Conservation (phyloP, 306 rosid species). For the Gleditsia sinensis region DNA sequence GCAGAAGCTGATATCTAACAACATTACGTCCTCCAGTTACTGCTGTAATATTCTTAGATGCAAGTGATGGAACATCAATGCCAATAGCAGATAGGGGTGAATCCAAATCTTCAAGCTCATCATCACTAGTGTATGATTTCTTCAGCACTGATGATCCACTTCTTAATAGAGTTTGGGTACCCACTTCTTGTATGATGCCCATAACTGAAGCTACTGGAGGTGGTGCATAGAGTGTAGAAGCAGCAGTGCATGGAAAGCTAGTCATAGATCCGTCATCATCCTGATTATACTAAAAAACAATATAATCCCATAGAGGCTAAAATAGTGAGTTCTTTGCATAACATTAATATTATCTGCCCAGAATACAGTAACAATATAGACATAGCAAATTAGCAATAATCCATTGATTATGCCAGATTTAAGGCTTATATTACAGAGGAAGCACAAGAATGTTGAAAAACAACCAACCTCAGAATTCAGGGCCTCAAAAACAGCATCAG, state of each 20-base stretch:
- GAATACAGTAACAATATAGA: background rate
- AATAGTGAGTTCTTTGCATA: background rate
- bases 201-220: conserved; percentile 58
- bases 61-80: conserved; percentile 48
- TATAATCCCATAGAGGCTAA: conserved; percentile 12
- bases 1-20: conserved; percentile 68
- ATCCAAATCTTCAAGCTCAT: conserved; percentile 88
- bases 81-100: conserved; percentile 68
- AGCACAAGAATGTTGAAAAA: conserved; percentile 1
- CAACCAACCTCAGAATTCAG: conserved; percentile 67
- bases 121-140: conserved; percentile 77
- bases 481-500: conserved; percentile 61
- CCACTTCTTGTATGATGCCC: conserved; percentile 56
- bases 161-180: conserved; percentile 44
- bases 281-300: conserved; percentile 50
- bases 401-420: background rate
- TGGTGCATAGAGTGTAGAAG: conserved; percentile 62
- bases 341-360: background rate
- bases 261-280: conserved; percentile 51
- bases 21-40: conserved; percentile 50
- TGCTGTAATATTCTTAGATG: conserved; percentile 29
- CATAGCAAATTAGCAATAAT: conserved; percentile 9
- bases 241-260: conserved; percentile 65
- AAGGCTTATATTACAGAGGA: conserved; percentile 12
- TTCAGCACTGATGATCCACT: conserved; percentile 59